Conservation (phyloP, 306 rosid species). For the Calophaca sinica region DNA sequence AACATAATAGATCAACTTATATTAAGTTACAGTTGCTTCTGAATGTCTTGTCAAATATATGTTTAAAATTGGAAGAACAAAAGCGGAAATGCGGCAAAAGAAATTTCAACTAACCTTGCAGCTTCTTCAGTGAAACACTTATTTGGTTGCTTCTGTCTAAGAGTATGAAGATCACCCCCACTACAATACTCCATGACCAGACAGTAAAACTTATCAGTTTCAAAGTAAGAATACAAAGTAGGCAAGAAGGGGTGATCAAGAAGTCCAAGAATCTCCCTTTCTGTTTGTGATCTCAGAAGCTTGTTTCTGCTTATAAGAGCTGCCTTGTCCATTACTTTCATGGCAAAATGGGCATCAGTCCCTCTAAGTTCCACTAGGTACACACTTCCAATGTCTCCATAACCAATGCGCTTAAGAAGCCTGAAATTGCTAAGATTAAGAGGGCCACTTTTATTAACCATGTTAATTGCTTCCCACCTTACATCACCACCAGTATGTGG, state of each 20-base stretch:
- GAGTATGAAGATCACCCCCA: conserved; percentile 93
- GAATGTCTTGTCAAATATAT: conserved; percentile 1
- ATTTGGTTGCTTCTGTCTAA: conserved; percentile 90
- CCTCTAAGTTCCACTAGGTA: conserved; percentile 81
- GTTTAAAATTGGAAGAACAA: conserved; percentile 19
- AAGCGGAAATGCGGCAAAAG: neutral
- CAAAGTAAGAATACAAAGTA: conserved; percentile 82
- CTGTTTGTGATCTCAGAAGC: conserved; percentile 85
- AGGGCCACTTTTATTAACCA: conserved; percentile 56
- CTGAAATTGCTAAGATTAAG: conserved; percentile 74
- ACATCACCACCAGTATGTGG: conserved; percentile 93
- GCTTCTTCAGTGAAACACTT: conserved; percentile 89
- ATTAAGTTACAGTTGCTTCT: neutral
- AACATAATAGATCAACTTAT: conserved; percentile 14
- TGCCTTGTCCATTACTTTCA: conserved; percentile 94
- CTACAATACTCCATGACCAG: conserved; percentile 92
- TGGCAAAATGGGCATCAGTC: conserved; percentile 69
- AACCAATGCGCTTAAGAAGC: conserved; percentile 85
- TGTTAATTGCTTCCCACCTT: conserved; percentile 82
- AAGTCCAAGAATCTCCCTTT: conserved; percentile 91
- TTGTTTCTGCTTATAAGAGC: conserved; percentile 85
- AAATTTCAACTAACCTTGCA: conserved; percentile 65
- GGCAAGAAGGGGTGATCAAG: conserved; percentile 97
- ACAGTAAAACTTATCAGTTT: conserved; percentile 84
- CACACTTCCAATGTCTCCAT: conserved; percentile 88